Percentiles rank a stretch among this genome's conserved stretches.
These are phyloP conservation scores for Gastrolobium bilobum DNA, from an alignment of 306 rosid species.

Conservation along the genomic window DNA sequence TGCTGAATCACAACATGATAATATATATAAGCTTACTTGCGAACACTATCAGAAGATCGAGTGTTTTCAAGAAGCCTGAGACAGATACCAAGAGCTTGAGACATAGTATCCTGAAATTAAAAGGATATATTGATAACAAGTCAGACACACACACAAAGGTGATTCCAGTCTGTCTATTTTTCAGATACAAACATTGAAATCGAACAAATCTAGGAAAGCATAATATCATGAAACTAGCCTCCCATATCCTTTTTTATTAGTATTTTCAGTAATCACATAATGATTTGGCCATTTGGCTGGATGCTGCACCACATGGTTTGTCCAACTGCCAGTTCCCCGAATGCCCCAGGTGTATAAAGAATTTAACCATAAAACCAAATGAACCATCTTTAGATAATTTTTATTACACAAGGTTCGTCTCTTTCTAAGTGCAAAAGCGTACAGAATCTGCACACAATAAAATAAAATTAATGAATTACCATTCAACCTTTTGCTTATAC, in stretches of 20 bases:
- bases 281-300: constrained; percentile 16
- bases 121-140: constrained; percentile 38
- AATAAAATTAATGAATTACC: neutral
- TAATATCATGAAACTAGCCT: constrained; percentile 20
- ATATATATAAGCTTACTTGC: constrained; percentile 65
- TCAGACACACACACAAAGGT: constrained; percentile 33
- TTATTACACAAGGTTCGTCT: neutral
- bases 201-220: constrained; percentile 11
- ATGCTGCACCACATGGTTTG: constrained; percentile 22
- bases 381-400: neutral
- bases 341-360: constrained; percentile 9
- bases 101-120: constrained; percentile 78
- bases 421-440: neutral
- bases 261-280: constrained; percentile 33
- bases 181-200: constrained; percentile 17
- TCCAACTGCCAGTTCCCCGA: constrained; percentile 3
- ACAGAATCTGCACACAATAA: neutral
- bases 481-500: constrained; percentile 4
- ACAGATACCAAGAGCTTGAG: constrained; percentile 95
- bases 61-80: constrained; percentile 89
- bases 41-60: constrained; percentile 94
- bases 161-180: constrained; percentile 30
- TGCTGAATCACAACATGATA: constrained; percentile 32
- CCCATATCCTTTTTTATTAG: neutral
- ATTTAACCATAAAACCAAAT: constrained; percentile 6